phyloP scores from a whole-genome alignment of 306 rosid species.

The Cucumis melo region DNA sequence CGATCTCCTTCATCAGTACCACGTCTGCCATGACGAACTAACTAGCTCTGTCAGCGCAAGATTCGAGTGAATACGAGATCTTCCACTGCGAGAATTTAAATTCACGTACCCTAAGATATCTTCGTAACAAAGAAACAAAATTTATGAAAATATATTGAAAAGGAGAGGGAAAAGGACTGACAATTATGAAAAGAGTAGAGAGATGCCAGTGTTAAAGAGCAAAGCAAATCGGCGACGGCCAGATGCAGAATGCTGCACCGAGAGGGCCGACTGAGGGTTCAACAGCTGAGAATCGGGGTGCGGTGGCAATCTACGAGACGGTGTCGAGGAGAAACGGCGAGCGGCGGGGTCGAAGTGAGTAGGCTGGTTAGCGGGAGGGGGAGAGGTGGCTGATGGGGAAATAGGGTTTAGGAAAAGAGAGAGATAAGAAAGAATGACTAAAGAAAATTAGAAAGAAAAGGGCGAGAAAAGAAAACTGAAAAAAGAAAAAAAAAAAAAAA shows the following conservation, averaged over 20 bases:
- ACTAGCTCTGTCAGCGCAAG: not conserved
- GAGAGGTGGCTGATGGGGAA: no score
- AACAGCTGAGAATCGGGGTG: not conserved
- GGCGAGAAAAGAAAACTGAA: no score
- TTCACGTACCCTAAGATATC: not conserved
- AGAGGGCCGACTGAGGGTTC: not conserved
- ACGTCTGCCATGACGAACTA: constrained; percentile 48
- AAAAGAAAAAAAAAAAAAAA: no score
- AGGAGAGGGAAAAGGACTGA: not conserved
- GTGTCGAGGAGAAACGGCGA: not conserved
- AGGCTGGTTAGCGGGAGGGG: not conserved
- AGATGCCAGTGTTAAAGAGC: not conserved
- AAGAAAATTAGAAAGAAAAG: no score
- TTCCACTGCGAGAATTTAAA: not conserved
- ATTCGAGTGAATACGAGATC: not conserved
- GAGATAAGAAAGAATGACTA: no score
- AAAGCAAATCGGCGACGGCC: not conserved
- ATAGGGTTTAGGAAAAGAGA: no score
- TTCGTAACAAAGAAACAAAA: not conserved
- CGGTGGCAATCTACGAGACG: not conserved
- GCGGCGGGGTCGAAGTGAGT: not conserved
- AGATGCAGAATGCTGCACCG: not conserved
- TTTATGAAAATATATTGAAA: not conserved
- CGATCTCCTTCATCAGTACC: constrained; percentile 43
- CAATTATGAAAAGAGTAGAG: not conserved